Base-by-base conservation (phyloP, 139 green algal species). In the Chlamydomonas schloesseri region DNA sequence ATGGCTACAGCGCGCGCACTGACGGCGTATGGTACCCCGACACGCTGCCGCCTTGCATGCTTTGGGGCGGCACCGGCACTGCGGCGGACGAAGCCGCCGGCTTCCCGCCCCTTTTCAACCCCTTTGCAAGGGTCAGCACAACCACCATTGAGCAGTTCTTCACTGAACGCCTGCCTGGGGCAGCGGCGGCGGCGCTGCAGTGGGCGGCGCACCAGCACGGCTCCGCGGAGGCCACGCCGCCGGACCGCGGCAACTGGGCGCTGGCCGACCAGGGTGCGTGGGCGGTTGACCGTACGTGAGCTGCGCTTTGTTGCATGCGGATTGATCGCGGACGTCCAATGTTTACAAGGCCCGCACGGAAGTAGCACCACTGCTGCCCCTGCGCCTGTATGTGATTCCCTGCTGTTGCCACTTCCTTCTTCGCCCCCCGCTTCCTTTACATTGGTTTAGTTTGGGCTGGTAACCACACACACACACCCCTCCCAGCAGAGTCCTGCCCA, bases 21-120 rank as follows among this genome's bases (percentile, higher is more conserved):
- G 87, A 93, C 33, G 92, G 92, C 29, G 87, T 95, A 36, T 95
- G 85, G 84, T 83, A 91, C 71, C 90, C 92, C 17, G 89, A 94
- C 79, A 14, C 15, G 2, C 67, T 92, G 55, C 13, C 1, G 1
- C 65, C 58, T 6, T 36, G 36, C 37, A 91, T 93, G 86, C 72
- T 50, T 18, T 95, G 92, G 92, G 8, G 53, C 18, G 92, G 88
- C 53, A 89, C 60, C 71, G 71, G 89, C 53, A 65, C 11, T 24
- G 37, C 33, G 23, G 83, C 77, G 31, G 85, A 94, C 47, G 2
- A 23, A 13, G 24, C 8, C 8, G 28, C 29, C 4, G 36, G 70
- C 31, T 33, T 81, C 0, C 64, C 57, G 26, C 17, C n/a, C 21
- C 89, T 47, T 26, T 90, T 90, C 68, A 83, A 95, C 67, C 92